These are phyloP conservation scores for Sambucus nigra DNA, from an alignment of 129 eudicot species.

Conservation along the genomic window DNA sequence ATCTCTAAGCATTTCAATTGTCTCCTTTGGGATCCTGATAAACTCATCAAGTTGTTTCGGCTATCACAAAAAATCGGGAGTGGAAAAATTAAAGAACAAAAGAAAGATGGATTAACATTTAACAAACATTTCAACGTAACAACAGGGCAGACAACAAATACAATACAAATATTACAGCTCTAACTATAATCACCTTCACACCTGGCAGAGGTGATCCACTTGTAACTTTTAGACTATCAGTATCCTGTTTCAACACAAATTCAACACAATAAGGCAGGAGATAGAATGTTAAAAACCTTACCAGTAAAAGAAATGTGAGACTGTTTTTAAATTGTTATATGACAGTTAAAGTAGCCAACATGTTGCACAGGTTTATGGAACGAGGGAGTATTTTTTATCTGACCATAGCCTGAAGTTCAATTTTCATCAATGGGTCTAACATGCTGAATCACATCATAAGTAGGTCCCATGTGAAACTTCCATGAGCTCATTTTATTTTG, in stretches of 20 bases:
- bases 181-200: slow-evolving; percentile 65
- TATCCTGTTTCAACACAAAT: slow-evolving; percentile 36
- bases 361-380: too few relatives aligned
- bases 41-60: slow-evolving; percentile 58
- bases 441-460: not conserved
- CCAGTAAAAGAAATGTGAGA: too few relatives aligned
- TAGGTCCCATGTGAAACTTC: too few relatives aligned
- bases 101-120: too few relatives aligned
- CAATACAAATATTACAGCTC: slow-evolving; percentile 2
- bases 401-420: too few relatives aligned
- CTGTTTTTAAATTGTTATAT: too few relatives aligned
- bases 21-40: slow-evolving; percentile 72
- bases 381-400: too few relatives aligned
- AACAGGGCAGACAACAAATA: too few relatives aligned
- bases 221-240: slow-evolving; percentile 42
- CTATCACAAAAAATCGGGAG: slow-evolving; percentile 28
- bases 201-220: slow-evolving; percentile 99
- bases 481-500: too few relatives aligned
- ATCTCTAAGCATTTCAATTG: slow-evolving; percentile 63
- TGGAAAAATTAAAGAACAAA: not conserved
- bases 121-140: not conserved
- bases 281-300: too few relatives aligned
- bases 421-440: too few relatives aligned
- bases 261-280: not conserved
- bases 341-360: too few relatives aligned